Evolutionary conservation across 495 filamentous ascomycete genomes (phyloP), one percentile per base, ranked within the genome.

Genomic region (Neurospora sp.): DNA sequence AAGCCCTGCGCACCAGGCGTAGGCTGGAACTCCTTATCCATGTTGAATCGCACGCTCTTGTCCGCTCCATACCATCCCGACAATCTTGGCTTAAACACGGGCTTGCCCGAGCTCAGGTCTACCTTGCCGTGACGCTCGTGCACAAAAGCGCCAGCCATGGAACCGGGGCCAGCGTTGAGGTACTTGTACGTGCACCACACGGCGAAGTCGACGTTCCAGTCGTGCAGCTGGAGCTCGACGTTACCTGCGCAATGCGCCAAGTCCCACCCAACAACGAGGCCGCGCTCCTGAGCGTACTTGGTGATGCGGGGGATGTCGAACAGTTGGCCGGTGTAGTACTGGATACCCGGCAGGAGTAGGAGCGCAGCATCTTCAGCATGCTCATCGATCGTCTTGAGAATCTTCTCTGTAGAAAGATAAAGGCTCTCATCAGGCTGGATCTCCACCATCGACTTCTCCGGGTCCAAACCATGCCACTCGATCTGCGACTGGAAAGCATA

Each of bases 151-250:
- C 92, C 94, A 6, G 88, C 94, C 75, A 95, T 96, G 10, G 88
- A 87, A 31, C 95, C 95, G 0, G 95, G 94, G 0, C 94, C 94
- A 69, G 89, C 89, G 77, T 97, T 97, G 70, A 98, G 84, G 78
- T 98, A 98, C 81, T 98, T 98, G 84, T 98, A 98, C 46, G 87
- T 92, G 81, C 95, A 98, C 95, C 95, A 98, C 8, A 86, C 92
- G 0, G 95, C 94, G 73, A 94, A 95, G 79, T 98, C 95, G n/a
- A 97, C 94, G 71, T 94, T 87, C 95, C 95, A 98, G 75, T 93
- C 91, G 80, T 97, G 93, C 42, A 98, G 86, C 22, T 84, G 80
- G 9, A 97, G 81, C 35, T 90, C 87, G 8, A 97, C 92, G 80
- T 98, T 98, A 16, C 95, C 95, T 2, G 88, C 92, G 3, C 94